These are phyloP conservation scores for Oryza punctata DNA, from an alignment of 176 grass and related monocot species.

Conservation along the genomic window DNA sequence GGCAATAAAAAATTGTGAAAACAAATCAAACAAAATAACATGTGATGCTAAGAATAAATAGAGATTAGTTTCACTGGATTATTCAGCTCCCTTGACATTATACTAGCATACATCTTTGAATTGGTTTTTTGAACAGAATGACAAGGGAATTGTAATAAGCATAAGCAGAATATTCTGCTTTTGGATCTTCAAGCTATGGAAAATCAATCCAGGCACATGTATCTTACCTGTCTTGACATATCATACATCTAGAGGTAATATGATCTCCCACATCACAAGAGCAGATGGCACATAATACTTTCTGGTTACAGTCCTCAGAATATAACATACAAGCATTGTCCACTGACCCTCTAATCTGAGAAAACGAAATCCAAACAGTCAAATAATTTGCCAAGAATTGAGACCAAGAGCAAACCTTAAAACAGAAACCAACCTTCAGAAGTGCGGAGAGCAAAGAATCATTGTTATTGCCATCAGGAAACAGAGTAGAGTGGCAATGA, in stretches of 20 bases:
- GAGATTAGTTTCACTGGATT: slow-evolving; percentile 2
- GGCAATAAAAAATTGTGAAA: slow-evolving; percentile 23
- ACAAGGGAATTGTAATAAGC: not conserved
- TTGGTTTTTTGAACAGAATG: not conserved
- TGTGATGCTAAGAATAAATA: not conserved
- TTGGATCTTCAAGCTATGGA: not conserved
- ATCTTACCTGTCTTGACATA: slow-evolving; percentile 80
- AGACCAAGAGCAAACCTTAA: slow-evolving; percentile 1
- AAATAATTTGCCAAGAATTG: slow-evolving; percentile 26
- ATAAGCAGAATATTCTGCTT: slow-evolving; percentile 11
- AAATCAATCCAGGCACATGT: slow-evolving; percentile 17
- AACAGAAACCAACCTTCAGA: slow-evolving; percentile 56
- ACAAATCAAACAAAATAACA: slow-evolving; percentile 4
- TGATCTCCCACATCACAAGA: slow-evolving; percentile 52
- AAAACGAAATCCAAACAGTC: slow-evolving; percentile 27
- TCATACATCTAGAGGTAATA: slow-evolving; percentile 58
- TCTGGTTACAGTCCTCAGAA: slow-evolving; percentile 43
- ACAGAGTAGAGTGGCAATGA: slow-evolving; percentile 48
- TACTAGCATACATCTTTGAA: slow-evolving; percentile 9
- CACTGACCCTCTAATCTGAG: slow-evolving; percentile 78
- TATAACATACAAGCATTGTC: slow-evolving; percentile 55
- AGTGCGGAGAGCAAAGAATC: slow-evolving; percentile 53
- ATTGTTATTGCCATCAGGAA: slow-evolving; percentile 43
- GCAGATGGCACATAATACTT: slow-evolving; percentile 66
- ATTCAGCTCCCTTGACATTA: slow-evolving; percentile 18